phyloP scores from a whole-genome alignment of 352 stramenopile species.

The Pythium dissimile region DNA sequence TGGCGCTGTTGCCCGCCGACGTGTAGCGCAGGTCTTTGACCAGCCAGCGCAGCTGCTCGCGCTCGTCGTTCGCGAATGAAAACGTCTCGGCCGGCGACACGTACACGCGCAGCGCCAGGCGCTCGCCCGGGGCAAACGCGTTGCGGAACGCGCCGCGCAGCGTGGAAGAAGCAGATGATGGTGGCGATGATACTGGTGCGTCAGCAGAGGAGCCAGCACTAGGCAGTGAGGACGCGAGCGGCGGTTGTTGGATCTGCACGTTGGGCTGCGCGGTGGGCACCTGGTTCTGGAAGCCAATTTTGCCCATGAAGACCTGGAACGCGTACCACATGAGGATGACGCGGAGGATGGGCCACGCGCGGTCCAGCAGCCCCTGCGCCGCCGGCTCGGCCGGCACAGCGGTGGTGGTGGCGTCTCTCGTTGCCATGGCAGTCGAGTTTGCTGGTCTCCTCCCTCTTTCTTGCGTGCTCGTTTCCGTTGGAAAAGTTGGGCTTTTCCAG shows the following conservation, averaged over 20 bases:
- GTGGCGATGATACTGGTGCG: too few relatives aligned
- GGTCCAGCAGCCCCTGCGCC: conserved; percentile 46
- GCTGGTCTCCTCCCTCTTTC: too few relatives aligned
- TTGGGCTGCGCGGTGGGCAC: not conserved
- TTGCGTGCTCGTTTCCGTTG: too few relatives aligned
- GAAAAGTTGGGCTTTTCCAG: too few relatives aligned
- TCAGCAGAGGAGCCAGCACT: too few relatives aligned
- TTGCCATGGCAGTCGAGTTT: too few relatives aligned
- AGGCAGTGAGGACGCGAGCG: not conserved
- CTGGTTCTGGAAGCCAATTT: conserved; percentile 29
- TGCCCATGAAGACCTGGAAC: conserved; percentile 53
- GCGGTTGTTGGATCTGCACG: not conserved
- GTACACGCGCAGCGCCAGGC: conserved; percentile 65
- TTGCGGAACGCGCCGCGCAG: conserved; percentile 30
- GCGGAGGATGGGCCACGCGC: conserved; percentile 60
- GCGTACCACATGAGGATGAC: conserved; percentile 84
- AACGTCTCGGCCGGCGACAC: conserved; percentile 45
- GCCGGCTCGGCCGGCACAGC: conserved; percentile 17
- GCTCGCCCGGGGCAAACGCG: conserved; percentile 49
- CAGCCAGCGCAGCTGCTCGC: conserved; percentile 60
- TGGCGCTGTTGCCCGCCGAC: conserved; percentile 34
- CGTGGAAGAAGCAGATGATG: not conserved
- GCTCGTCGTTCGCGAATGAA: conserved; percentile 46
- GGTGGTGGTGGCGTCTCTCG: conserved; percentile 2
- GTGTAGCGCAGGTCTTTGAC: conserved; percentile 58